These are phyloP conservation scores for Neofusicoccum parvum DNA, from an alignment of 2,329 filamentous ascomycete genomes.

Conservation along the genomic window DNA sequence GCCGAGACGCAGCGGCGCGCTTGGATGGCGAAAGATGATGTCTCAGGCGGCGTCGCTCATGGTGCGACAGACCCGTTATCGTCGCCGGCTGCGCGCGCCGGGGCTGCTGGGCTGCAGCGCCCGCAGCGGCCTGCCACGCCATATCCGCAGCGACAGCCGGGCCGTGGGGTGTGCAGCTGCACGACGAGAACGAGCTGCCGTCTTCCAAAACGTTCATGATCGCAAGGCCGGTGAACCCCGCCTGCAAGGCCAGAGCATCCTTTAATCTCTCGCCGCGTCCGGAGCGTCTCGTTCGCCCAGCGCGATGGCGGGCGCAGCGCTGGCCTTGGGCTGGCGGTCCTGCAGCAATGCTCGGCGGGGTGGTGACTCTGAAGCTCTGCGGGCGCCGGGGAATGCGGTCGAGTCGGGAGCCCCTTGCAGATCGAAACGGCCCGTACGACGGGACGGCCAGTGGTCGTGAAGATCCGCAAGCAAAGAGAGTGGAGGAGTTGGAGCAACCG, in stretches of 20 bases:
- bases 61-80: slow-evolving; percentile 21
- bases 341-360: neutral
- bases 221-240: slow-evolving; percentile 4
- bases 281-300: neutral
- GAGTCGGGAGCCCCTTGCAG: slow-evolving; percentile 16
- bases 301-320: neutral
- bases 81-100: neutral
- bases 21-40: neutral
- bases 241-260: slow-evolving; percentile 8
- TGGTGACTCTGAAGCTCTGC: neutral
- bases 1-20: slow-evolving; percentile 5
- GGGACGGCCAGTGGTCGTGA: neutral
- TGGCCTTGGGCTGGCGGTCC: neutral
- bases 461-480: slow-evolving; percentile 2
- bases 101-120: slow-evolving; percentile 9
- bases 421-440: neutral
- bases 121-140: neutral
- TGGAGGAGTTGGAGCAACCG: neutral
- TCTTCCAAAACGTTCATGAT: slow-evolving; percentile 11
- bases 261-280: slow-evolving; percentile 8
- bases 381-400: neutral
- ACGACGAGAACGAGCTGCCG: slow-evolving; percentile 20
- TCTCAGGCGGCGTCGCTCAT: slow-evolving; percentile 12
- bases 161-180: slow-evolving; percentile 6
- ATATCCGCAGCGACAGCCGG: neutral